Evolutionary conservation across 192 early-diverging fungal species (phyloP).

Genomic region (Gamsiella multidivaricata): DNA sequence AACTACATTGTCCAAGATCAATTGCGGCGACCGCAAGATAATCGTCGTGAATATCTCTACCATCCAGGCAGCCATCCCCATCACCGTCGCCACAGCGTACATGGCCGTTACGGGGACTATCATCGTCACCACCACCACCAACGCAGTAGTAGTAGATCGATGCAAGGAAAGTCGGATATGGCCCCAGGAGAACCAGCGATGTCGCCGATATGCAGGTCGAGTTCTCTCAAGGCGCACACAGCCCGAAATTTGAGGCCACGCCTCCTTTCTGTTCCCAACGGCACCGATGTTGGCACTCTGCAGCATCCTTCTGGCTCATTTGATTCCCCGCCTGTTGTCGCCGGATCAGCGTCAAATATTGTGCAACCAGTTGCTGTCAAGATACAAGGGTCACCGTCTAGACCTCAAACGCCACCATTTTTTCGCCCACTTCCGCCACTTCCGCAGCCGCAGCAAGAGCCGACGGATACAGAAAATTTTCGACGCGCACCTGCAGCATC

Average conservation of each 20-base stretch:
- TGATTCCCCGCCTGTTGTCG: no score
- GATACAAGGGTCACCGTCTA: not conserved
- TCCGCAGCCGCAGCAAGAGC: not conserved
- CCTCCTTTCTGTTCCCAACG: not conserved
- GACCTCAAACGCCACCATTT: conserved; percentile 16
- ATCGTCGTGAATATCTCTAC: no score
- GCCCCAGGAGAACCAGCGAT: not conserved
- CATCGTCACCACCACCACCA: not conserved
- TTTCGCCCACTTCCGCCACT: not conserved
- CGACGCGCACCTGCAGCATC: no score
- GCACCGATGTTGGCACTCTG: not conserved
- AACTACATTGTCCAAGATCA: not conserved
- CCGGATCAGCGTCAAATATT: not conserved
- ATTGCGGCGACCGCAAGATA: no score
- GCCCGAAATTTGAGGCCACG: not conserved
- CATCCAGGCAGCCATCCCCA: no score
- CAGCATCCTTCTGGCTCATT: not conserved
- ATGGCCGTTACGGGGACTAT: not conserved
- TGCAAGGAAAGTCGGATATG: not conserved
- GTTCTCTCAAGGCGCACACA: not conserved
- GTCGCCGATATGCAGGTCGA: not conserved
- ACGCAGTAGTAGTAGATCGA: no score
- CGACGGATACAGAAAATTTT: not conserved
- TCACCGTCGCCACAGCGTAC: not conserved
- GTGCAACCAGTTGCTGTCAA: no score